Evolutionary conservation across 176 grass and related monocot species (phyloP), one percentile per base, ranked within the genome.

Genomic region (Triticum monococcum): DNA sequence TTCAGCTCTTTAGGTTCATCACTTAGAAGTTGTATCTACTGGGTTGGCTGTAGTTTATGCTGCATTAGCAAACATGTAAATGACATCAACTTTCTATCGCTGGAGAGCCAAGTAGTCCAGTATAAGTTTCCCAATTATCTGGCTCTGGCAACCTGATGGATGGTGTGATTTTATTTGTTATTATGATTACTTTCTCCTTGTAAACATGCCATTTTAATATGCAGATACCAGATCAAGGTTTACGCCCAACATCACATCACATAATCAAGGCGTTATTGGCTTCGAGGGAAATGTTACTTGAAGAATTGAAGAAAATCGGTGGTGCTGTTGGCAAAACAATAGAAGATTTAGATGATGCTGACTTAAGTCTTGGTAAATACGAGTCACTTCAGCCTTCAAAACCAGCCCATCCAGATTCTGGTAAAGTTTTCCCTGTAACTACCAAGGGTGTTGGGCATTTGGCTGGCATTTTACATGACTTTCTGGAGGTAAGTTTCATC

Each of bases 381-480:
- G 94, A 99, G 87, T 87, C 82, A 60, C 78, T 96, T 85, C 83
- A 87, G 75, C 80, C 92, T 64, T 80, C 90, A 62, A 90, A 78
- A 87, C 31, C 82, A 9, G 85, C 40, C 6, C 71, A 93, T 13
- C 7, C 86, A 22, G 84, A 85, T 77, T 81, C 89, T 35, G 68
- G 36, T 91, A 91, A 88, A 88, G 88, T 88, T 35, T 89, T 84
- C 67, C 89, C 88, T 72, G 79, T 86, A 69, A 89, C 85, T 80
- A 91, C 84, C 25, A 96, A 90, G 84, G 93, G 93, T 86, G 97
- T 94, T 81, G 92, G 97, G 20, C 94, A 94, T 23, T 77, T 94
- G 68, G 90, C 90, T 86, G 92, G 92, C 81, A 99, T 99, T 88
- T 88, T 96, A 63, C 90, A 96, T 72, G 95, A 96, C 33, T 89